phyloP scores from a whole-genome alignment of 176 grass and related monocot genomes.

The Paspalum notatum region DNA sequence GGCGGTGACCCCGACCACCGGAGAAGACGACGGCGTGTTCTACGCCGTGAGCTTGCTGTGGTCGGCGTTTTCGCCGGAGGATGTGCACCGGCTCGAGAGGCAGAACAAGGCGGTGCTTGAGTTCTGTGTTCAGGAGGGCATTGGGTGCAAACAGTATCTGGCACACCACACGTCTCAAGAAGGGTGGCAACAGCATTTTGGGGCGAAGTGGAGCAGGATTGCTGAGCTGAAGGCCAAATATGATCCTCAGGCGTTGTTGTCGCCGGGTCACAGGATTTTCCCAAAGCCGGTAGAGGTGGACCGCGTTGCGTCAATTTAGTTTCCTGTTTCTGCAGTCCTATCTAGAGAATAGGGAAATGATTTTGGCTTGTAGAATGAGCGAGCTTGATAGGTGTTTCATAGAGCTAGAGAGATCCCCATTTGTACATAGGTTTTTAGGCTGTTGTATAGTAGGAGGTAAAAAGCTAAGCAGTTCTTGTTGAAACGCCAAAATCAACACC shows the following conservation, averaged over 20 bases:
- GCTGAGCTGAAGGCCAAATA: slow-evolving; percentile 51
- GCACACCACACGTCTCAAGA: slow-evolving; percentile 38
- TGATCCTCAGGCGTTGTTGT: slow-evolving; percentile 46
- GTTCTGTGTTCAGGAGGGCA: slow-evolving; percentile 25
- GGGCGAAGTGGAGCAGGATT: slow-evolving; percentile 44
- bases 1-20: not conserved
- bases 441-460: too few species aligned
- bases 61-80: not conserved
- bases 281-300: not conserved
- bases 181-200: slow-evolving; percentile 49
- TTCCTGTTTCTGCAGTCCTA: too few species aligned
- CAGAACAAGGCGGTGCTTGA: slow-evolving; percentile 40
- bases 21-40: slow-evolving; percentile 42
- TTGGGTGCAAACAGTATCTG: slow-evolving; percentile 52
- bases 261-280: slow-evolving; percentile 50
- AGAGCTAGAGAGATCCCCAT: too few species aligned
- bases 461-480: too few species aligned
- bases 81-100: slow-evolving; percentile 27
- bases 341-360: not conserved
- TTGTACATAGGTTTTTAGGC: not conserved
- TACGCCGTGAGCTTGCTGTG: slow-evolving; percentile 50
- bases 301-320: not conserved
- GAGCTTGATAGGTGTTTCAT: not conserved
- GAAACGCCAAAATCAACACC: too few species aligned
- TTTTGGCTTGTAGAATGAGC: not conserved